These are phyloP conservation scores for Fragaria iinumae DNA, from an alignment of 306 rosid species.

Conservation along the genomic window DNA sequence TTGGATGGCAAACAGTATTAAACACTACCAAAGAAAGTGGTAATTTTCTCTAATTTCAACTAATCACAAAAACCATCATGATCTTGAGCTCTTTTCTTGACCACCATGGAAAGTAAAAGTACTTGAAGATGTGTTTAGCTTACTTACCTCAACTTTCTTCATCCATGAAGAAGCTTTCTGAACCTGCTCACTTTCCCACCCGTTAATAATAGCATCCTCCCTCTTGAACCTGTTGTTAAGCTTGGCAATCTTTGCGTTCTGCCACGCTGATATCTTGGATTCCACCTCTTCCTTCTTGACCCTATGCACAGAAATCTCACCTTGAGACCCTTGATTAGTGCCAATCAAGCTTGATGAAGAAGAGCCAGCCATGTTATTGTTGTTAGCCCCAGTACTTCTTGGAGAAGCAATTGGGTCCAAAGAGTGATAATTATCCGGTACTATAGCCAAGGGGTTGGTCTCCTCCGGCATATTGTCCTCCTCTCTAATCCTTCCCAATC, in stretches of 20 bases:
- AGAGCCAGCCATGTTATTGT: conserved; percentile 5
- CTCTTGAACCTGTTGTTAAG: conserved; percentile 88
- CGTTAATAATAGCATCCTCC: conserved; percentile 79
- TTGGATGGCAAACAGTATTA: neutral
- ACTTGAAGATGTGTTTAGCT: neutral
- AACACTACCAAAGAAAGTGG: conserved; percentile 4
- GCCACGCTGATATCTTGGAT: conserved; percentile 92
- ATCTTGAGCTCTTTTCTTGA: neutral
- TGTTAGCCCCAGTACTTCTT: conserved; percentile 7
- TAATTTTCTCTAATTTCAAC: neutral
- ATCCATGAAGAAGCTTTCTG: conserved; percentile 81
- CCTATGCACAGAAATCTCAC: conserved; percentile 53
- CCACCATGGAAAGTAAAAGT: neutral
- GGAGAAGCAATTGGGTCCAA: conserved; percentile 36
- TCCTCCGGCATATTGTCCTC: conserved; percentile 53
- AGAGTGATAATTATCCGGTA: conserved; percentile 56
- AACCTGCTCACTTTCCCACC: conserved; percentile 80
- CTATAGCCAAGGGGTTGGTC: conserved; percentile 84
- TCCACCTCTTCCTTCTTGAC: conserved; percentile 99
- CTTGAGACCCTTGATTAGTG: conserved; percentile 7
- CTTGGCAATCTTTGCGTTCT: conserved; percentile 81
- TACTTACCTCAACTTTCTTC: conserved; percentile 85
- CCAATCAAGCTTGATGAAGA: conserved; percentile 5
- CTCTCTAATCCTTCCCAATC: conserved; percentile 76
- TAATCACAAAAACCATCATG: conserved; percentile 13